Evolutionary conservation across 2,329 filamentous ascomycete species (phyloP).

Genomic region (Ceratocystis albifundus): DNA sequence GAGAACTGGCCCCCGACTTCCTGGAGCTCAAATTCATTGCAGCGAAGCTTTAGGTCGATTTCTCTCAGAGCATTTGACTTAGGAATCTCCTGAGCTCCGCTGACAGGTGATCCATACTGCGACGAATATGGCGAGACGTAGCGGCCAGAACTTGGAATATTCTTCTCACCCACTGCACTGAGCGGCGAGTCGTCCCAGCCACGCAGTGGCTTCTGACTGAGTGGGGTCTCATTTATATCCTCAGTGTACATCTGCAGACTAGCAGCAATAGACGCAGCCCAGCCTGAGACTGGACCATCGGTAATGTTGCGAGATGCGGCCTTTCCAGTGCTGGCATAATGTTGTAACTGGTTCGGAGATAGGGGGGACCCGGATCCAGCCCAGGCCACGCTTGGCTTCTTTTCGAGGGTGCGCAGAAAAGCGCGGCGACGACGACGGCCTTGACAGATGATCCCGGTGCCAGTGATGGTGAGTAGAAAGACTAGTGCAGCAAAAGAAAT

Average conservation of each 20-base stretch:
- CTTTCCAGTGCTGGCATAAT: slow-evolving; percentile 17
- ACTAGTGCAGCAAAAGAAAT: slow-evolving; percentile 43
- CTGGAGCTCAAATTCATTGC: slow-evolving; percentile 41
- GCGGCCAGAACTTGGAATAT: slow-evolving; percentile 29
- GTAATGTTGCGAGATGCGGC: background rate
- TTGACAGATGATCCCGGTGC: slow-evolving; percentile 44
- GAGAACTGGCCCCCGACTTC: slow-evolving; percentile 31
- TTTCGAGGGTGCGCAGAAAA: slow-evolving; percentile 39
- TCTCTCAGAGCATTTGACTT: slow-evolving; percentile 19
- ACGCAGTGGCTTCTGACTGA: slow-evolving; percentile 42
- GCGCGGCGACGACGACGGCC: slow-evolving; percentile 45
- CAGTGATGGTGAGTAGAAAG: slow-evolving; percentile 37
- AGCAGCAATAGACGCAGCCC: slow-evolving; percentile 10
- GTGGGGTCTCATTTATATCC: slow-evolving; percentile 36
- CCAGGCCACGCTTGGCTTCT: slow-evolving; percentile 23
- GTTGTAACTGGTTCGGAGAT: slow-evolving; percentile 27
- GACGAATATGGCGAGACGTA: slow-evolving; percentile 51
- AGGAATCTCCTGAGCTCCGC: slow-evolving; percentile 22
- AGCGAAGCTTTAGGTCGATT: slow-evolving; percentile 24
- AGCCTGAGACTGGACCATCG: slow-evolving; percentile 6
- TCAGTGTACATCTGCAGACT: background rate
- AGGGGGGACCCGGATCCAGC: slow-evolving; percentile 16
- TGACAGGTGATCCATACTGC: slow-evolving; percentile 48
- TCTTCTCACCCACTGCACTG: slow-evolving; percentile 34
- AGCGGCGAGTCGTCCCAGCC: slow-evolving; percentile 45